A percentile compares a stretch with the other conserved stretches of the same genome.
Evolutionary conservation across 164 flowering plant species (phyloP).

Genomic region (Magnolia officinalis): DNA sequence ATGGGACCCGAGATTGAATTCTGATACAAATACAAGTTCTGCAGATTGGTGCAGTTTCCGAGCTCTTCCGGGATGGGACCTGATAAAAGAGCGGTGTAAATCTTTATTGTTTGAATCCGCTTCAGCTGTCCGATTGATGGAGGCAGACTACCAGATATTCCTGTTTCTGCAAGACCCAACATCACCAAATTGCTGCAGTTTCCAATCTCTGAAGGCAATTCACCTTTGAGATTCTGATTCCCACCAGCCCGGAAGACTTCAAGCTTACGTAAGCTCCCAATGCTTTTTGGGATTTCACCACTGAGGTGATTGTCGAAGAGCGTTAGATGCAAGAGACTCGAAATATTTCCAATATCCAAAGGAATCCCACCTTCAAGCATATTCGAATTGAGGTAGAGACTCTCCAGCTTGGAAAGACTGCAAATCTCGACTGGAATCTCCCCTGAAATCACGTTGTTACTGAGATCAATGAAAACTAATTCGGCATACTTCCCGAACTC

Average conservation of each 20-base stretch:
- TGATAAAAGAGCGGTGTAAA: constrained; percentile 69
- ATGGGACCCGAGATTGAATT: constrained; percentile 79
- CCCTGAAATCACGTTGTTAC: constrained; percentile 66
- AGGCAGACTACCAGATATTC: constrained; percentile 78
- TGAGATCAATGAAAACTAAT: constrained; percentile 51
- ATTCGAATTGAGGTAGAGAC: constrained; percentile 59
- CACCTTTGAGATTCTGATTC: constrained; percentile 78
- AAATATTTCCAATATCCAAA: constrained; percentile 54
- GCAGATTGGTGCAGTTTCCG: constrained; percentile 72
- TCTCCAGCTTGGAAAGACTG: constrained; percentile 48
- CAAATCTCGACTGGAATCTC: constrained; percentile 71
- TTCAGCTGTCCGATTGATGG: constrained; percentile 61
- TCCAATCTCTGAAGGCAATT: constrained; percentile 78
- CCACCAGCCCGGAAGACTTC: constrained; percentile 78
- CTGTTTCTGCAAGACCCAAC: constrained; percentile 86
- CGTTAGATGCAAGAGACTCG: constrained; percentile 45
- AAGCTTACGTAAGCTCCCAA: constrained; percentile 55
- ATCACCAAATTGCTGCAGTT: constrained; percentile 62
- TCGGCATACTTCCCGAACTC: constrained; percentile 58
- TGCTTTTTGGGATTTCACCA: constrained; percentile 70
- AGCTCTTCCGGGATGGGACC: constrained; percentile 89
- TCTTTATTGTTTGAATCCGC: constrained; percentile 65
- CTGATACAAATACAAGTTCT: constrained; percentile 77
- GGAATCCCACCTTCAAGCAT: constrained; percentile 67
- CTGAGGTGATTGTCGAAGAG: constrained; percentile 71